These are phyloP conservation scores for Eucalyptus guilfoylei DNA, from an alignment of 345 rosid species.

Conservation along the genomic window DNA sequence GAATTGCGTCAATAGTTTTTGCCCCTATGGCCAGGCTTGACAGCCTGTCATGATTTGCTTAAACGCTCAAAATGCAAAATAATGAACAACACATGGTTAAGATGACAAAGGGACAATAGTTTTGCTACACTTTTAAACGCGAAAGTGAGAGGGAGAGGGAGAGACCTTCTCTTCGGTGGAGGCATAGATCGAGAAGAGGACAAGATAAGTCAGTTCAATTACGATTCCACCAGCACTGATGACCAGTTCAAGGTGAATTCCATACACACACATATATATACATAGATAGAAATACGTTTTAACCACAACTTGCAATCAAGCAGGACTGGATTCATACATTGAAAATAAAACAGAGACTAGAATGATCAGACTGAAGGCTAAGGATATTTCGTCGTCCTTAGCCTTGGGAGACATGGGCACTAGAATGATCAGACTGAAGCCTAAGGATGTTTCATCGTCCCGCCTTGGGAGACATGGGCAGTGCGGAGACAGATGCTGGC, in stretches of 20 bases:
- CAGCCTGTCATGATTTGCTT: background rate
- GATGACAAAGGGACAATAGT: background rate
- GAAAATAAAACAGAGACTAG: too few species aligned
- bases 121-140: background rate
- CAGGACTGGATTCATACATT: too few species aligned
- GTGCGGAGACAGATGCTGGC: too few species aligned
- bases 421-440: too few species aligned
- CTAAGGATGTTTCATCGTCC: too few species aligned
- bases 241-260: background rate
- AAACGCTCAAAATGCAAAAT: background rate
- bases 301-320: too few species aligned
- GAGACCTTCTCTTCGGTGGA: constrained; percentile 10
- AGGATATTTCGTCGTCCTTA: too few species aligned
- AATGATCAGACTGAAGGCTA: too few species aligned
- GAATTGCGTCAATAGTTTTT: background rate
- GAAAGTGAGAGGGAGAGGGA: background rate
- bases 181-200: constrained; percentile 28
- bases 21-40: background rate
- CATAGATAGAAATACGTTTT: too few species aligned
- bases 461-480: too few species aligned
- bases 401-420: too few species aligned
- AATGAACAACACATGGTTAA: background rate
- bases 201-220: constrained; percentile 37
- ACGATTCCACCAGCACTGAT: constrained; percentile 44
- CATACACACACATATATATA: too few species aligned